These are phyloP conservation scores for Dendrobium huoshanense DNA, from an alignment of 106 monocot genomes.

Conservation along the genomic window DNA sequence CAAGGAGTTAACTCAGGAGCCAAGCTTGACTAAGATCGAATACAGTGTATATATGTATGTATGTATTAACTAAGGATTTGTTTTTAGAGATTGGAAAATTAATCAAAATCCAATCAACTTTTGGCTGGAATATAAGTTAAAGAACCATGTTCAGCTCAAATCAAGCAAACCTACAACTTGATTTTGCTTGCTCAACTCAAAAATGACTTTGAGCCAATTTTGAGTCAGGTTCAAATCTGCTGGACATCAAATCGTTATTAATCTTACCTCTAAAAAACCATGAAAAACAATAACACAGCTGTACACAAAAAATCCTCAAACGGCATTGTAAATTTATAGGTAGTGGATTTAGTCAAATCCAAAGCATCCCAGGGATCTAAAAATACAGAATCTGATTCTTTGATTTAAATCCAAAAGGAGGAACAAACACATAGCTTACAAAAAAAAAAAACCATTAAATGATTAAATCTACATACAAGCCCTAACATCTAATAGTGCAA, in stretches of 20 bases:
- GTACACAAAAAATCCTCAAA: not conserved
- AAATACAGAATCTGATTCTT: not conserved
- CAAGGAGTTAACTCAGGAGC: not conserved
- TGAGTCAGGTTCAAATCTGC: not conserved
- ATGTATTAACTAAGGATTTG: not conserved
- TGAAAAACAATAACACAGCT: not conserved
- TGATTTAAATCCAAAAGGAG: not conserved
- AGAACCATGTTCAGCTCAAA: no score
- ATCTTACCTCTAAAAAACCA: not conserved
- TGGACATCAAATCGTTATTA: not conserved
- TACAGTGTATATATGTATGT: no score
- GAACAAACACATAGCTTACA: not conserved
- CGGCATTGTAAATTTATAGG: not conserved
- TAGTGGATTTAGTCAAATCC: not conserved
- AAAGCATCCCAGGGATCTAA: not conserved
- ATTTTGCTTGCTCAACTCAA: not conserved
- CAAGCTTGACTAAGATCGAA: not conserved
- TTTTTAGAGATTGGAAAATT: no score
- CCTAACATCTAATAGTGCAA: not conserved
- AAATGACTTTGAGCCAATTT: not conserved
- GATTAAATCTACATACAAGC: not conserved
- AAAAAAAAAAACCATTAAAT: not conserved
- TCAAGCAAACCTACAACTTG: not conserved
- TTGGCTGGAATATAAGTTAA: no score
- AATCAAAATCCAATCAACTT: no score